Percentiles rank a stretch among this genome's conserved stretches.
Evolutionary conservation across 2,329 filamentous ascomycete species (phyloP).

Genomic region (Orbilia ellipsospora): DNA sequence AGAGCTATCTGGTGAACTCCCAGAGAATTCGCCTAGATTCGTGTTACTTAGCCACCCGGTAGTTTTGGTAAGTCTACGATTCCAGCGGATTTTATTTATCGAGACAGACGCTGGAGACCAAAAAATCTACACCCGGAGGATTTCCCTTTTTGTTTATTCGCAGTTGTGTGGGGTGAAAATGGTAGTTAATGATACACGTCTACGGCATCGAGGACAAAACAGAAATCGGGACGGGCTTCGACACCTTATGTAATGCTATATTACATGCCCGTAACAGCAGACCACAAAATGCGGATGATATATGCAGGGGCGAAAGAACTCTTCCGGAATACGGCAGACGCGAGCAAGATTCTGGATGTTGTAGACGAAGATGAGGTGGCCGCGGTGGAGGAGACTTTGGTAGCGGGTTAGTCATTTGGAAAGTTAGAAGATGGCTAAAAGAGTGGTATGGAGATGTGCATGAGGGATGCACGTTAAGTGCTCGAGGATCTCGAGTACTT

Average conservation of each 20-base stretch:
- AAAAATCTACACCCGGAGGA: too few species aligned
- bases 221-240: slow-evolving; percentile 77
- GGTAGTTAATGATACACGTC: too few species aligned
- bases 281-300: slow-evolving; percentile 86
- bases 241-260: slow-evolving; percentile 96
- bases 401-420: slow-evolving; percentile 17
- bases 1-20: slow-evolving; percentile 86
- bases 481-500: too few species aligned
- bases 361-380: slow-evolving; percentile 82
- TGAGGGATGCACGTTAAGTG: too few species aligned
- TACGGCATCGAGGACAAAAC: neutral
- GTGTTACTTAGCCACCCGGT: slow-evolving; percentile 90
- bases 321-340: slow-evolving; percentile 92
- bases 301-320: slow-evolving; percentile 96
- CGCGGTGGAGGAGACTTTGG: slow-evolving; percentile 67
- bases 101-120: too few species aligned
- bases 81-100: neutral
- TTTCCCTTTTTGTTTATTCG: too few species aligned
- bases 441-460: too few species aligned
- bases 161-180: too few species aligned
- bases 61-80: slow-evolving; percentile 68
- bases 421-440: neutral
- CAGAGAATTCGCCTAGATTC: slow-evolving; percentile 90
- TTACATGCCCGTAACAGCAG: slow-evolving; percentile 92
- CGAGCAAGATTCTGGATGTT: slow-evolving; percentile 87